Base-by-base conservation (phyloP, 1,284 basidiomycete genomes). In the Meira nashicola region DNA sequence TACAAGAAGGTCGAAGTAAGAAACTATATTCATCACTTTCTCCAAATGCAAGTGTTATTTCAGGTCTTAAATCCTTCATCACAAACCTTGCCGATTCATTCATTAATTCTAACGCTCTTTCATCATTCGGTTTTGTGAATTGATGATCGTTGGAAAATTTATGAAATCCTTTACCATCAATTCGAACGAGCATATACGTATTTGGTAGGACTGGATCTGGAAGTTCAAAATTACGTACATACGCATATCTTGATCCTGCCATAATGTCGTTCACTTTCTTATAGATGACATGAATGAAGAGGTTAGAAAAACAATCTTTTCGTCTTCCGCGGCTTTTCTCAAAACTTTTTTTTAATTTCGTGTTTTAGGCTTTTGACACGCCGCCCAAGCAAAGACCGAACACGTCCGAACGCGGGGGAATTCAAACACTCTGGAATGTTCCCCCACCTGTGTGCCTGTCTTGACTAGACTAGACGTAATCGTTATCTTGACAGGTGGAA, bases 21-120 rank as follows among this genome's bases (percentile, higher is more conserved):
- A 98, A 97, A 76, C 91, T 95, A 80, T 86, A 97, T 80, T 98
- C 95, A 79, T 98, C 95, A 43, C 91, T 94, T 81, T 98, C 90
- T 1, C 94, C 94, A 78, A 95, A 98, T 0, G 85, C 94, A 33
- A 78, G 56, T 2, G 68, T 60, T 3, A 70, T 58, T 1, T 78
- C 65, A 3, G 73, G 73, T 51, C 71, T 68, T 11, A 78, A 65
- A 23, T 68, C 68, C 3, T 54, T 80, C 88, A 98, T 89, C 39
- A 95, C 84, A 47, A 85, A 82, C 65, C 83, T 82, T 0, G 95
- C 94, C 0, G 92, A 90, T 59, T 85, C 84, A 76, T 99, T 93
- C 94, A 98, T 97, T 43, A 98, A 83, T 64, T 87, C 80, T 7
- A 99, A 82, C 0, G 93, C 94, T 17, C 86, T 83, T 39, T 84